Percentiles rank a stretch among this genome's conserved stretches.
These are phyloP conservation scores for Venturia effusa DNA, from an alignment of 2,329 filamentous ascomycete species.

Conservation along the genomic window DNA sequence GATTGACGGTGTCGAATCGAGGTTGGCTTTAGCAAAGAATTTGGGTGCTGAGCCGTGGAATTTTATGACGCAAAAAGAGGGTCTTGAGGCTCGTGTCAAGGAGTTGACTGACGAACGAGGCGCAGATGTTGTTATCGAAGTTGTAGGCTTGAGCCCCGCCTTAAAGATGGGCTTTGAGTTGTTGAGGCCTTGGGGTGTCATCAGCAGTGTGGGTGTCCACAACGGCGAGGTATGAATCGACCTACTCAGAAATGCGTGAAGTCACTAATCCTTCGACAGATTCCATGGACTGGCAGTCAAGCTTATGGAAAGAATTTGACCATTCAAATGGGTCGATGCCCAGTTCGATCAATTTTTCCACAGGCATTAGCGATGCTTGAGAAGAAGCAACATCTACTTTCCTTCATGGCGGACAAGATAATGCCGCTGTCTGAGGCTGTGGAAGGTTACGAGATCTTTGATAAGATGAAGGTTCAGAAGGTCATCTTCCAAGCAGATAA, in stretches of 20 bases:
- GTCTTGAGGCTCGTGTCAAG: slow-evolving; percentile 47
- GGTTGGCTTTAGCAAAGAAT: slow-evolving; percentile 60
- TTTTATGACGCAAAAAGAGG: slow-evolving; percentile 47
- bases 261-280: slow-evolving; percentile 15
- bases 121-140: slow-evolving; percentile 67
- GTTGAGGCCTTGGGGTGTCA: slow-evolving; percentile 38
- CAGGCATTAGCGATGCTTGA: slow-evolving; percentile 34
- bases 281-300: slow-evolving; percentile 37
- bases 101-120: slow-evolving; percentile 70
- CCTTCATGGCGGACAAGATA: slow-evolving; percentile 43
- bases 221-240: slow-evolving; percentile 26
- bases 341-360: slow-evolving; percentile 39
- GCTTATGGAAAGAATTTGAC: slow-evolving; percentile 41
- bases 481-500: slow-evolving; percentile 34
- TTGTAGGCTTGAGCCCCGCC: slow-evolving; percentile 37
- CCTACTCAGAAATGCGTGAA: not conserved
- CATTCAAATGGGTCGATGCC: slow-evolving; percentile 40
- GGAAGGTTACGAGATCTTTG: slow-evolving; percentile 42
- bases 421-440: slow-evolving; percentile 40
- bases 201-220: slow-evolving; percentile 39
- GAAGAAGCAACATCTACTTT: slow-evolving; percentile 38
- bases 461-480: slow-evolving; percentile 43
- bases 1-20: slow-evolving; percentile 64
- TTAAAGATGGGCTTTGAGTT: slow-evolving; percentile 38
- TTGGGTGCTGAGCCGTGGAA: slow-evolving; percentile 79